Percentiles rank a stretch among this genome's conserved stretches.
Conservation (phyloP, 169 alveolate genomes). For the Babesia caballi region DNA sequence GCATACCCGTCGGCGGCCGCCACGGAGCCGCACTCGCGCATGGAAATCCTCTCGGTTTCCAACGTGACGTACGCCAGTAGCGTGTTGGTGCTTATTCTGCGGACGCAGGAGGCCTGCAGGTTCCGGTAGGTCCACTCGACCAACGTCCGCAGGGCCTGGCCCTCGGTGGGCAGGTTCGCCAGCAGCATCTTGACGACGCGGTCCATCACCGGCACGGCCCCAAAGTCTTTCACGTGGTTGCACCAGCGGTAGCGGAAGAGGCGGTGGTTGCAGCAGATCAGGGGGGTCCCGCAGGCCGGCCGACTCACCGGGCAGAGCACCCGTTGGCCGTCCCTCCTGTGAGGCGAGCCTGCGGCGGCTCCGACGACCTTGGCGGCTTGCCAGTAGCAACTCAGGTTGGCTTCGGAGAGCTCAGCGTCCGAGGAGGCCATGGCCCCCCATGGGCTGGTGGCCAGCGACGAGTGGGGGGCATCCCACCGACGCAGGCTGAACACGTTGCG, state of each 20-base stretch:
- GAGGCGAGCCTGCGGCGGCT: not conserved
- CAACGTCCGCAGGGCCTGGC: not conserved
- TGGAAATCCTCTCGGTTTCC: not conserved
- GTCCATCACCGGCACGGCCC: slow-evolving; percentile 6
- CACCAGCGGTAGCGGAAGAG: slow-evolving; percentile 17
- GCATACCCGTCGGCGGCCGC: too few species aligned
- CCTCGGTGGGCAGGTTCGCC: not conserved
- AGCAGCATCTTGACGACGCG: not conserved
- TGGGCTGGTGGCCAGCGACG: not conserved
- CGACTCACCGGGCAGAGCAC: not conserved
- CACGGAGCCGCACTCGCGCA: not conserved
- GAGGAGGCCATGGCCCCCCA: not conserved
- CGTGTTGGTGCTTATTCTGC: not conserved
- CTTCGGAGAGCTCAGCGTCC: not conserved
- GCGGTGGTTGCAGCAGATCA: not conserved
- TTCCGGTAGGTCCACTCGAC: slow-evolving; percentile 5
- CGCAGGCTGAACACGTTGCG: not conserved
- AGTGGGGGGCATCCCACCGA: not conserved
- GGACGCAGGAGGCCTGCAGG: not conserved
- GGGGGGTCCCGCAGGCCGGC: slow-evolving; percentile 7
- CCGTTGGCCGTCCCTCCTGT: too few species aligned
- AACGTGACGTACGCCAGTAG: not conserved
- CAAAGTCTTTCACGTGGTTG: not conserved
- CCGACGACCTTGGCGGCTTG: not conserved
- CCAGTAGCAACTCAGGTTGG: not conserved